phyloP scores from a whole-genome alignment of 495 filamentous ascomycete species.

The Daldinia grandis region DNA sequence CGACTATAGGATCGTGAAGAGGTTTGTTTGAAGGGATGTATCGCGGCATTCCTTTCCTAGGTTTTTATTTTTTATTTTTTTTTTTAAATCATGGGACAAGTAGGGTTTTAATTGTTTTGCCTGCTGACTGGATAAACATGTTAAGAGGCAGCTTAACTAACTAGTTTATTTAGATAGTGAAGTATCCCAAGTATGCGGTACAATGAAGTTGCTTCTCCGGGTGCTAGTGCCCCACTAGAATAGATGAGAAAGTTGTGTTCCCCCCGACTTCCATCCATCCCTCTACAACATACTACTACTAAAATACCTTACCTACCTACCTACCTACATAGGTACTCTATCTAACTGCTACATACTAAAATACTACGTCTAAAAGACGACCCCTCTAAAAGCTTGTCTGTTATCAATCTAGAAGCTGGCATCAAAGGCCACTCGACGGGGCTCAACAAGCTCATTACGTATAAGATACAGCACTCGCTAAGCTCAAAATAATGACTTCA shows the following conservation, averaged over 20 bases:
- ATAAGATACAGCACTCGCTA: slow-evolving; percentile 17
- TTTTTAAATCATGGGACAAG: slow-evolving; percentile 9
- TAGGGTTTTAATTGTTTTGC: not conserved
- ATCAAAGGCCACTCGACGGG: slow-evolving; percentile 12
- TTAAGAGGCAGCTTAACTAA: not conserved
- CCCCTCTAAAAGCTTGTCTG: slow-evolving; percentile 26
- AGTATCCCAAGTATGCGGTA: slow-evolving; percentile 7
- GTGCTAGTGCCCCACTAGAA: slow-evolving; percentile 28
- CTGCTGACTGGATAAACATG: not conserved
- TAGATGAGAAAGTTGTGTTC: slow-evolving; percentile 1
- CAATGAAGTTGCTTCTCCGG: slow-evolving; percentile 1
- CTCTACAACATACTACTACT: not conserved
- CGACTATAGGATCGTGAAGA: slow-evolving; percentile 18
- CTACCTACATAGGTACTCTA: too few species aligned
- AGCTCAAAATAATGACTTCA: slow-evolving; percentile 8
- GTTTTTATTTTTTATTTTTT: too few species aligned
- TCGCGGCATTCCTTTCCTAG: slow-evolving; percentile 28
- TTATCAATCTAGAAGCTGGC: slow-evolving; percentile 16
- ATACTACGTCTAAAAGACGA: slow-evolving; percentile 8
- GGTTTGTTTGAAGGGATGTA: not conserved
- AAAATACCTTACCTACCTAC: too few species aligned
- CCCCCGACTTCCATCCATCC: not conserved
- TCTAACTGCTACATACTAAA: not conserved
- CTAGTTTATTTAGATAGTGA: slow-evolving; percentile 3
- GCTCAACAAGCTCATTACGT: slow-evolving; percentile 33